phyloP scores from a whole-genome alignment of 805 yeast genomes.

The Metschnikowia santaceciliae region DNA sequence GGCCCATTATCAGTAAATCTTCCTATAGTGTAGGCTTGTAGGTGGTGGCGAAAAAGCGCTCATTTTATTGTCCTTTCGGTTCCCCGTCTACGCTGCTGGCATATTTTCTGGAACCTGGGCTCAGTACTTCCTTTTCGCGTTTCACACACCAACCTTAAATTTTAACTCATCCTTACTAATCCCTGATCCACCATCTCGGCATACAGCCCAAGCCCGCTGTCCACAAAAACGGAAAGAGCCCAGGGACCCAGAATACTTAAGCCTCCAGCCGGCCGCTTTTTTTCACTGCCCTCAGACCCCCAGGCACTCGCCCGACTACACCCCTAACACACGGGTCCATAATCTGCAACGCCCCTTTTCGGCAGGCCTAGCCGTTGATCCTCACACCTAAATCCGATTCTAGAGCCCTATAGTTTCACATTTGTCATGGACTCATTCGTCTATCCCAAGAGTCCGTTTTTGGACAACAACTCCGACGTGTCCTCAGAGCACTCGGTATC shows the following conservation, averaged over 20 bases:
- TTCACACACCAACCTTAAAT: not conserved
- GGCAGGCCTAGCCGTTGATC: not conserved
- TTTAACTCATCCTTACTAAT: conserved; percentile 1
- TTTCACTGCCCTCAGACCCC: no score
- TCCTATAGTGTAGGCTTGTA: no score
- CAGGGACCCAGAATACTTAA: not conserved
- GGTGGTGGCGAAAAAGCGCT: not conserved
- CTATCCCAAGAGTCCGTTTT: conserved; percentile 18
- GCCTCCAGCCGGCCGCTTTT: no score
- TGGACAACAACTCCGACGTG: conserved; percentile 11
- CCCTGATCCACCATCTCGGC: not conserved
- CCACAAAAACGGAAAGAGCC: not conserved
- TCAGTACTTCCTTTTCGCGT: not conserved
- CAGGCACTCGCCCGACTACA: not conserved
- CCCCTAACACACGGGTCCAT: not conserved
- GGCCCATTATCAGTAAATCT: not conserved
- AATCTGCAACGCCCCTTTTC: not conserved
- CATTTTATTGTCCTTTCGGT: not conserved
- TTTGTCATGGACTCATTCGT: conserved; percentile 13
- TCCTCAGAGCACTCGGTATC: conserved; percentile 7
- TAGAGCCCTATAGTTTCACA: not conserved
- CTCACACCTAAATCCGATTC: not conserved
- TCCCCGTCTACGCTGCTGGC: not conserved
- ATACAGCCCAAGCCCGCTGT: not conserved
- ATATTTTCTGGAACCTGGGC: not conserved